Evolutionary conservation across 352 stramenopile genomes (phyloP), one percentile per base, ranked within the genome.

Genomic region (Globisporangium lucens): DNA sequence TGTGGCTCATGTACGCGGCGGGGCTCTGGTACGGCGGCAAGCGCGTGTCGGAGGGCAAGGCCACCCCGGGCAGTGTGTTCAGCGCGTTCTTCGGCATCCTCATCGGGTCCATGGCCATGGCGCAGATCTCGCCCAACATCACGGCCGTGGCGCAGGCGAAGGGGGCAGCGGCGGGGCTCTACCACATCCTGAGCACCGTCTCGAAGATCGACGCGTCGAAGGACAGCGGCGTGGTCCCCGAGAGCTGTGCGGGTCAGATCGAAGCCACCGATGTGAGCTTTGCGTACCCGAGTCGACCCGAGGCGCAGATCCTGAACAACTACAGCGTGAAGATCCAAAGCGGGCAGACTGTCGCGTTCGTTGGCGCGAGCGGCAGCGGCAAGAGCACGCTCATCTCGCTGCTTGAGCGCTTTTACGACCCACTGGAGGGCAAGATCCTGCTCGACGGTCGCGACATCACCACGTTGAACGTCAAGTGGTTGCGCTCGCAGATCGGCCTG

Each of bases 341-440:
- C 13, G 73, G 67, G 5, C 70, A 75, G 59, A 79, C 73, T 0
- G 66, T 79, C 3, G 73, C 73, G 33, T 76, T 79, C 67, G 73
- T 79, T 6, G 70, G 73, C 8, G 53, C 70, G 2, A 79, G 73
- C 41, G 73, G 73, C 15, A 67, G 73, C 9, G 73, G 73, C 33
- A 79, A 79, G 56, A 77, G 70, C 60, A 77, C 73, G 35, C 43
- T 98, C 60, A 67, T 79, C 49, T 57, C 56, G 9, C 72, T 97
- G 46, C 69, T 97, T 8, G 77, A 97, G 59, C 71, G 93, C 12
- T 98, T 98, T 61, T 98, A 98, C 73, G 83, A 97, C 62, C 87
- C 89, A 2, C 71, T 62, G 46, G 65, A 70, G 15, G 94, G 95
- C 15, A 51, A 60, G 1, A 79, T 98, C 13, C 61, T 80, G 4